Evolutionary conservation across 495 filamentous ascomycete species (phyloP), one percentile per base, ranked within the genome.

Genomic region (Rhizodiscina lignyota): DNA sequence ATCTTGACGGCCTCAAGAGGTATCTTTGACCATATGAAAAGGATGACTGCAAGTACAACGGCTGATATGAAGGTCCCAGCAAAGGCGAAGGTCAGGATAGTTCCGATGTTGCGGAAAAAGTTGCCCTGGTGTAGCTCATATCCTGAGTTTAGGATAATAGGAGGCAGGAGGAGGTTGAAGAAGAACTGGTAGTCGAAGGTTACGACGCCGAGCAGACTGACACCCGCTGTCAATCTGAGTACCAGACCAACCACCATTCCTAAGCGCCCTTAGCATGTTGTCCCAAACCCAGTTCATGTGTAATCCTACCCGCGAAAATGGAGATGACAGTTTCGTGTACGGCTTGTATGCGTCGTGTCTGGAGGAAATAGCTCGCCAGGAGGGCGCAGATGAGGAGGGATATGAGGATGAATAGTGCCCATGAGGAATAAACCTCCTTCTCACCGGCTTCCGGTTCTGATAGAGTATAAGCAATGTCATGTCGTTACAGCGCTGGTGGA

Each of bases 131-230:
- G 89, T 24, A 97, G 57, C 57, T 97, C 89, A 61, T 96, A 97
- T 27, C 89, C 89, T 21, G 86, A 94, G 23, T 85, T 86, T 28
- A 97, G 67, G 55, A 97, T 97, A 50, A 97, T 97, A 5, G 89
- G 89, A 22, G 89, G 89, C 21, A 97, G 76, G 26, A 97, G 77
- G 37, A 97, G 73, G 56, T 96, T 97, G 64, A 97, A 97, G 66
- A 97, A 97, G 58, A 94, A 86, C 49, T 94, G 85, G 55, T 96
- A 94, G 61, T 96, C 75, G 64, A 97, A 97, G 54, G 77, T 89
- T 42, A 97, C 81, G 41, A 79, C 70, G 41, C 78, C 76, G 53
- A 83, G 79, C 38, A 97, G 84, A 43, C 75, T 79, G 26, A 83
- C 75, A 42, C 74, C 73, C 35, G 76, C 67, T 30, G 73, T 77